Evolutionary conservation across 2,329 filamentous ascomycete species (phyloP).

Genomic region (Colletotrichum plurivorum): DNA sequence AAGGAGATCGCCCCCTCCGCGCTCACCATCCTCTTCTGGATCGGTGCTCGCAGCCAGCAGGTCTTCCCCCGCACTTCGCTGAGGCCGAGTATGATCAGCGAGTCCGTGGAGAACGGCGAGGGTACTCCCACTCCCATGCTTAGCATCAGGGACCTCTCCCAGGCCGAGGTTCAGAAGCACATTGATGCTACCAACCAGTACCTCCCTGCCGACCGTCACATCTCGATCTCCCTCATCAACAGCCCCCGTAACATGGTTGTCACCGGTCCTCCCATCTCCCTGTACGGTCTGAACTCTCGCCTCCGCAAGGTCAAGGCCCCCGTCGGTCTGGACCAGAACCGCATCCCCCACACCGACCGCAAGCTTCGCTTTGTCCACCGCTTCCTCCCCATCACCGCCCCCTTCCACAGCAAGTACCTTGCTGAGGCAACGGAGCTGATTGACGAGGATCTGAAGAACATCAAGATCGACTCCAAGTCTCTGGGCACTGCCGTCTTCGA

Average conservation of each 20-base stretch:
- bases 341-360: constrained; percentile 93
- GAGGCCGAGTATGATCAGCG: constrained; percentile 89
- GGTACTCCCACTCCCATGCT: constrained; percentile 98
- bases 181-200: constrained; percentile 98
- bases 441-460: constrained; percentile 86
- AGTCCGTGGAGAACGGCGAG: constrained; percentile 94
- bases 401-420: constrained; percentile 98
- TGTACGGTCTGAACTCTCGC: constrained; percentile 96
- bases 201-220: constrained; percentile 91
- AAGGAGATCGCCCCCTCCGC: constrained; percentile 83
- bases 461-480: constrained; percentile 80
- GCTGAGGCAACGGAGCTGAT: constrained; percentile 85
- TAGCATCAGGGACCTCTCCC: constrained; percentile 93
- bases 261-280: constrained; percentile 93
- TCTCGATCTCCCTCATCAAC: constrained; percentile 95
- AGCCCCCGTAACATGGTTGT: constrained; percentile 98
- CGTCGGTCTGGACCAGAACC: constrained; percentile 96
- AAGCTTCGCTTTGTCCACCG: constrained; percentile 97
- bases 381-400: constrained; percentile 96
- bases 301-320: constrained; percentile 97
- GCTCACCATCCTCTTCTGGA: constrained; percentile 97
- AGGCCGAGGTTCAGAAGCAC: constrained; percentile 92
- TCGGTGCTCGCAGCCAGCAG: constrained; percentile 96
- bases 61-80: constrained; percentile 96
- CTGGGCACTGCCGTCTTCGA: constrained; percentile 91